These are phyloP conservation scores for Synchytrium microbalum DNA, from an alignment of 371 early-diverging fungal species.

Conservation along the genomic window DNA sequence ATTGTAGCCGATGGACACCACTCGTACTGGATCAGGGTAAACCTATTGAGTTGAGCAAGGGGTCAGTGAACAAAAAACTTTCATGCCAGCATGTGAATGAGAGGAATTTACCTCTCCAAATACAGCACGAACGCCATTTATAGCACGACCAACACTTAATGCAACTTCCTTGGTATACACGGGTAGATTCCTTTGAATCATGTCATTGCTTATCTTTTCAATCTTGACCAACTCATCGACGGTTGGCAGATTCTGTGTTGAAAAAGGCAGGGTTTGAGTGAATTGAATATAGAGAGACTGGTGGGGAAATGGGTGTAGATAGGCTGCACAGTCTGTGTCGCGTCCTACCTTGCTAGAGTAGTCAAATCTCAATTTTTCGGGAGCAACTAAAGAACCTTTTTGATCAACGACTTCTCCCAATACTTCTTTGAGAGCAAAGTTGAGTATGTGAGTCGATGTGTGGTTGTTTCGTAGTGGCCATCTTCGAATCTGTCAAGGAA, in stretches of 20 bases:
- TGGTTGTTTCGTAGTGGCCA: slow-evolving; percentile 93
- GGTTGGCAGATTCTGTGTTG: slow-evolving; percentile 53
- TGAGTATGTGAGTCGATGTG: slow-evolving; percentile 96
- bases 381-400: slow-evolving; percentile 96
- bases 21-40: slow-evolving; percentile 94
- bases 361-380: slow-evolving; percentile 97
- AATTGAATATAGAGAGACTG: not conserved
- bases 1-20: slow-evolving; percentile 84
- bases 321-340: not conserved
- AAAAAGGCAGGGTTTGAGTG: not conserved
- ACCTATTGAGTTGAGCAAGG: slow-evolving; percentile 20
- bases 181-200: slow-evolving; percentile 63
- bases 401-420: slow-evolving; percentile 79
- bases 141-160: slow-evolving; percentile 68
- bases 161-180: slow-evolving; percentile 86
- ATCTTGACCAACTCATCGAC: slow-evolving; percentile 72
- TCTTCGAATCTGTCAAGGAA: slow-evolving; percentile 59
- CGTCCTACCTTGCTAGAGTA: slow-evolving; percentile 64
- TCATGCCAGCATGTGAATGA: not conserved
- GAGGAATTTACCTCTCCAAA: slow-evolving; percentile 71
- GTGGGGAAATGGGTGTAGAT: not conserved
- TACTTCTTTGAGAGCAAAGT: slow-evolving; percentile 85
- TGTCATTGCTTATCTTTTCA: slow-evolving; percentile 74
- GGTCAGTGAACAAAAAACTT: too few relatives aligned
- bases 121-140: slow-evolving; percentile 87